Percentiles rank a stretch among this genome's conserved stretches.
Evolutionary conservation across 2,329 filamentous ascomycete species (phyloP).

Genomic region (Geoglossum cookeanum): DNA sequence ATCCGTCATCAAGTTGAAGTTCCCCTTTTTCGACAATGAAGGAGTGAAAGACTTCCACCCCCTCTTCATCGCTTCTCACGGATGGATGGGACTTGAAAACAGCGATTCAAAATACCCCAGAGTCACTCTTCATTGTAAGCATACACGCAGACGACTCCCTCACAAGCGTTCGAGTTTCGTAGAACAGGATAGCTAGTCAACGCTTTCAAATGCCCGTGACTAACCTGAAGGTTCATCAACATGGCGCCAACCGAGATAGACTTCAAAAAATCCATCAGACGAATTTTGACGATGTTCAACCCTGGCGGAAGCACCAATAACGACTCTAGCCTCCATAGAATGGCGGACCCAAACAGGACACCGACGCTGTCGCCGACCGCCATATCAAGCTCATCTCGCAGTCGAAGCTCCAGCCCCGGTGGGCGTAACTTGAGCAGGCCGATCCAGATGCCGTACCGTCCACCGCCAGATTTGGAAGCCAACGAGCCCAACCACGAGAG

Average conservation of each 20-base stretch:
- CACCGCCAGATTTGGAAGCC: background rate
- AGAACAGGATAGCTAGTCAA: no score
- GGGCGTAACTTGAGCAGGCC: background rate
- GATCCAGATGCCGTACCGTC: background rate
- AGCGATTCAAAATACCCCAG: no score
- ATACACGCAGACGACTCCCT: background rate
- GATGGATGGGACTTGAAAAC: no score
- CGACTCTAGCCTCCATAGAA: background rate
- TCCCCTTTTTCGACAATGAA: background rate
- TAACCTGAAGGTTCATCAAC: background rate
- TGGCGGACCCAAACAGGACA: background rate
- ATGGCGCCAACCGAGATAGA: background rate
- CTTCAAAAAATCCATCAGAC: background rate
- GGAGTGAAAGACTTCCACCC: no score
- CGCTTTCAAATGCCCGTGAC: background rate
- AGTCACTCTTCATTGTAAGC: no score
- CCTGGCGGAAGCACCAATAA: background rate
- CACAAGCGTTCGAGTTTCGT: no score
- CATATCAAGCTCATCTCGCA: background rate
- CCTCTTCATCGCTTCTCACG: no score
- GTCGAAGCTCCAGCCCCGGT: background rate
- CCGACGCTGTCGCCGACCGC: background rate
- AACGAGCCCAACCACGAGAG: background rate
- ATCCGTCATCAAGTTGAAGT: background rate
- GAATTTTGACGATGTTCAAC: background rate